Percentiles rank a stretch among this genome's conserved stretches.
phyloP scores from a whole-genome alignment of 1,284 basidiomycete species.

The Heterobasidion irregulare region DNA sequence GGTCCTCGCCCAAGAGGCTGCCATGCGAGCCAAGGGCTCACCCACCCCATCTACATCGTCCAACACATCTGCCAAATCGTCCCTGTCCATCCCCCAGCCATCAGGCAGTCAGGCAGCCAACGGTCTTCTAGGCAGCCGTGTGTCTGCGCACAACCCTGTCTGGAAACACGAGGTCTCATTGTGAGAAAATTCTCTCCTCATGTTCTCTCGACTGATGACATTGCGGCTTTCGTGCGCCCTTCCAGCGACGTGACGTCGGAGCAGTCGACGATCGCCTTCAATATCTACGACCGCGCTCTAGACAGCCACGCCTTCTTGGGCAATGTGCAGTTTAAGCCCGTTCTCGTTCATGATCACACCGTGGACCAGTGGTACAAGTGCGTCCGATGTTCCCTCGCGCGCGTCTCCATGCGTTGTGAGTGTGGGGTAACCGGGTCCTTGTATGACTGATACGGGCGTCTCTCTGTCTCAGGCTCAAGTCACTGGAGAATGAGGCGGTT shows the following conservation, averaged over 20 bases:
- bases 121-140: constrained; percentile 48
- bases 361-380: constrained; percentile 97
- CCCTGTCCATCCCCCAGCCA: constrained; percentile 15
- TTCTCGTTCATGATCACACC: constrained; percentile 86
- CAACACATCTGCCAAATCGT: constrained; percentile 12
- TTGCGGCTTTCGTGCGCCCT: constrained; percentile 9
- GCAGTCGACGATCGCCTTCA: constrained; percentile 80
- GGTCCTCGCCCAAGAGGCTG: constrained; percentile 28
- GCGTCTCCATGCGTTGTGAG: constrained; percentile 7
- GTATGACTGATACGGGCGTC: neutral
- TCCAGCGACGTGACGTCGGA: constrained; percentile 91
- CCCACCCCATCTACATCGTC: constrained; percentile 31
- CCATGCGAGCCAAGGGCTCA: constrained; percentile 21
- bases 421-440: constrained; percentile 6
- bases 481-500: constrained; percentile 74
- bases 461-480: constrained; percentile 48
- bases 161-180: constrained; percentile 99
- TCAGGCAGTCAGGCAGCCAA: constrained; percentile 24
- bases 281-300: constrained; percentile 85
- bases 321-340: constrained; percentile 85
- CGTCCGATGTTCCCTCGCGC: constrained; percentile 22
- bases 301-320: constrained; percentile 89
- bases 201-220: constrained; percentile 1
- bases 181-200: constrained; percentile 38
- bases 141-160: constrained; percentile 81